Evolutionary conservation across 2,329 filamentous ascomycete genomes (phyloP).

Genomic region (Curvularia sp.): DNA sequence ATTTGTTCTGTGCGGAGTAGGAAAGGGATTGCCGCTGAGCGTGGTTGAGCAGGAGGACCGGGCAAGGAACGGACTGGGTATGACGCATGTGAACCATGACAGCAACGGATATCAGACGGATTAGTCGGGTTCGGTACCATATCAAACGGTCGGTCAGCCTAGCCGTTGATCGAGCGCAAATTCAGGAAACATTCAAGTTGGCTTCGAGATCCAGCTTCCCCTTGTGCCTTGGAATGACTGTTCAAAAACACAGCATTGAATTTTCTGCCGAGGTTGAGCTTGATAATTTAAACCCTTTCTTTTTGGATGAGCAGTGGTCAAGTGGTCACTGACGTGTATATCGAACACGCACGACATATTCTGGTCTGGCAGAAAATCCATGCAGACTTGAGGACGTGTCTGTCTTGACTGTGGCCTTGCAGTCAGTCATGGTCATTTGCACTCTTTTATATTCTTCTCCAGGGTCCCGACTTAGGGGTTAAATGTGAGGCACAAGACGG

Average conservation of each 20-base stretch:
- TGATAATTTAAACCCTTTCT: not conserved
- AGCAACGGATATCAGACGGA: not conserved
- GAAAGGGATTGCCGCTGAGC: constrained; percentile 68
- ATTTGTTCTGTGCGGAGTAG: constrained; percentile 82
- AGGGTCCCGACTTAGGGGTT: constrained; percentile 1
- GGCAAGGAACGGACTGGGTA: constrained; percentile 62
- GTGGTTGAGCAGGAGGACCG: constrained; percentile 72
- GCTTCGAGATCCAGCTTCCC: not conserved
- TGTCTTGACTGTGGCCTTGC: not conserved
- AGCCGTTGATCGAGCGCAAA: not conserved
- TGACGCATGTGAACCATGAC: constrained; percentile 32
- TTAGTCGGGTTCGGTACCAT: not conserved
- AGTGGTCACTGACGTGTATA: not conserved
- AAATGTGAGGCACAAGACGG: constrained; percentile 7
- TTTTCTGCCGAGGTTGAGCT: not conserved
- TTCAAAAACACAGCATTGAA: not conserved
- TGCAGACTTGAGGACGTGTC: not conserved
- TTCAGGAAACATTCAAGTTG: not conserved
- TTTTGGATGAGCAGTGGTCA: not conserved
- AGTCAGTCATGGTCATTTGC: not conserved
- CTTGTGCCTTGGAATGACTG: not conserved
- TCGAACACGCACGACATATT: not conserved
- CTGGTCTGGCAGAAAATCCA: not conserved
- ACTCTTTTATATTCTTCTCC: not conserved
- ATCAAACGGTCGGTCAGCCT: not conserved